phyloP scores from a whole-genome alignment of 768 basidiomycete genomes.

The Hortiboletus flavorubellus region DNA sequence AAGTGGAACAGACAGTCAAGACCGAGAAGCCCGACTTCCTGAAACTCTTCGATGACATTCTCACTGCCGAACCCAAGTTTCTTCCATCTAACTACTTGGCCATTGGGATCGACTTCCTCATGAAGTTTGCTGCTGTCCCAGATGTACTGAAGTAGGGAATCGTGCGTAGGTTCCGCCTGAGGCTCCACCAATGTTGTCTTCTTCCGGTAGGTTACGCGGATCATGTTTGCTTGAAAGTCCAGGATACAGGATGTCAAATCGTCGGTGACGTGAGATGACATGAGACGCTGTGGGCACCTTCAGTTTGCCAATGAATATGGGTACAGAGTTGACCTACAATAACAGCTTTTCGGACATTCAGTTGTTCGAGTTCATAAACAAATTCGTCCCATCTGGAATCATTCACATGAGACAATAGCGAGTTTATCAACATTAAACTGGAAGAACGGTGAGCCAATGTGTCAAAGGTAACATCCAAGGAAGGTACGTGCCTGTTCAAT shows the following conservation, averaged over 20 bases:
- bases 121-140: conserved; percentile 62
- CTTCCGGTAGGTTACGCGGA: conserved; percentile 75
- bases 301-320: conserved; percentile 1
- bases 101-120: conserved; percentile 49
- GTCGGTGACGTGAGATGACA: conserved; percentile 78
- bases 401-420: conserved; percentile 74
- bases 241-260: conserved; percentile 81
- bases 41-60: conserved; percentile 72
- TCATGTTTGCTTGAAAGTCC: conserved; percentile 84
- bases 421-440: conserved; percentile 90
- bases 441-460: conserved; percentile 5
- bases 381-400: conserved; percentile 80
- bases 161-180: conserved; percentile 56
- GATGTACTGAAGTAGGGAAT: conserved; percentile 55
- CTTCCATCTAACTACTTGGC: conserved; percentile 62
- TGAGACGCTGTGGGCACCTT: conserved; percentile 55
- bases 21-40: conserved; percentile 74
- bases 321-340: conserved; percentile 49
- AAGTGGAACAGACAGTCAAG: conserved; percentile 80
- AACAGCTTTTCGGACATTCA: conserved; percentile 80
- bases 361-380: conserved; percentile 64
- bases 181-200: conserved; percentile 78
- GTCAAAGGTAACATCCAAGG: neutral
- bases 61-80: conserved; percentile 77
- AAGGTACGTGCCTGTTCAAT: conserved; percentile 59